phyloP scores from a whole-genome alignment of 1,284 basidiomycete species.

The Irpex rosettiformis region DNA sequence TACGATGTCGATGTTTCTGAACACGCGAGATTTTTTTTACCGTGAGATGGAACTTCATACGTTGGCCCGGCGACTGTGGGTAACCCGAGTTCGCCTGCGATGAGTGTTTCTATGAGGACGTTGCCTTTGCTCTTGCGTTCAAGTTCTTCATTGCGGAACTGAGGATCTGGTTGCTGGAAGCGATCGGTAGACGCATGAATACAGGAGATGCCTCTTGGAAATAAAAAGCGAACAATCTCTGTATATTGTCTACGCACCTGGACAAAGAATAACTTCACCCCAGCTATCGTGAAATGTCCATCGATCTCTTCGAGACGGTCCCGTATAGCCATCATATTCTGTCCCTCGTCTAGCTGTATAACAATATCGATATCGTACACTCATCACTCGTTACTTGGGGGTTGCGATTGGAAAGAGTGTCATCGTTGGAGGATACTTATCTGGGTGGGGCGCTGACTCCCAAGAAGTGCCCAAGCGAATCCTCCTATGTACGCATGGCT shows the following conservation, averaged over 20 bases:
- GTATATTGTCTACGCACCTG: neutral
- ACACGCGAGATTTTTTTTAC: too few species aligned
- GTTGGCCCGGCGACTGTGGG: neutral
- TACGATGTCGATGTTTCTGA: too few species aligned
- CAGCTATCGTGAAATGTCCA: neutral
- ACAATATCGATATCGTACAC: neutral
- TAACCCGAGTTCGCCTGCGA: neutral
- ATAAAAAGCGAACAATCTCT: too few species aligned
- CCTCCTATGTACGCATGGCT: neutral
- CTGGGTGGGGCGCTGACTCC: neutral
- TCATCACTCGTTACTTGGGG: neutral
- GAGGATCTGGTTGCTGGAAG: neutral
- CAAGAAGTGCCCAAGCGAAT: neutral
- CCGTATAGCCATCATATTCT: neutral
- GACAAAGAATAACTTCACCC: neutral
- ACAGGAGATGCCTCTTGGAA: too few species aligned
- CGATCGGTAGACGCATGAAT: too few species aligned
- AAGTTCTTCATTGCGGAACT: neutral
- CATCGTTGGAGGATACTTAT: neutral
- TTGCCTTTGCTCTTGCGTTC: neutral
- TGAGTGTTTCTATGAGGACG: neutral
- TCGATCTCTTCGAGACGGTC: neutral
- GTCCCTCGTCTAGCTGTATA: neutral
- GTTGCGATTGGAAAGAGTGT: neutral
- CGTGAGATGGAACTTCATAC: too few species aligned